Base-by-base conservation (phyloP, 2,329 filamentous ascomycete species). In the Fusarium praegraminearum region DNA sequence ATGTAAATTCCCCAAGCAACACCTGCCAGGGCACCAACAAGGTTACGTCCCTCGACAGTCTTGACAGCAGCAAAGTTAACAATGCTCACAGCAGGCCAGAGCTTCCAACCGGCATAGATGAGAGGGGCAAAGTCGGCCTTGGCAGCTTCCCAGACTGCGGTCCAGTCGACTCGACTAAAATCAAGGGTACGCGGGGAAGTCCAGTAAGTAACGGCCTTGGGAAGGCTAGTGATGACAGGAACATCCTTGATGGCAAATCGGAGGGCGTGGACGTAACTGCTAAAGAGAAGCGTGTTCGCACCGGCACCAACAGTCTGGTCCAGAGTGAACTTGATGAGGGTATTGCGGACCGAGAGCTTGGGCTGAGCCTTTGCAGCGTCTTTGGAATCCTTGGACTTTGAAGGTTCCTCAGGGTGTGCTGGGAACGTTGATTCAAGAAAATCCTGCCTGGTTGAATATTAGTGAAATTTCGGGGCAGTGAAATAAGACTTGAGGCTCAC, bases 391-490 rank as follows among this genome's bases (percentile, higher is more conserved):
- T 81, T 78, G 44, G 75, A 76, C 18, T 78, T 79, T 69, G 84
- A 82, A 80, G 59, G 26, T 60, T 72, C 46, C 18, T 54, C 77
- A 53, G 85, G 84, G 71, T 87, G 86, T 1, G 91, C 90, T 0
- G 94, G 94, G 76, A 93, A 97, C 5, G 83, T 80, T 8, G 86
- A 82, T 80, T 97, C 94, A 54, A 97, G 85, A 76, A 87, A 92
- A 41, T 88, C 86, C 84, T 97, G 94, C 87, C 87, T 89, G 70
- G 10, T 35, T 2, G 33, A n/a, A 22, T n/a, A 51, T 68, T 41
- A 77, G 57, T 62, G 35, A 28, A 33, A 54, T 36, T 22, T 51
- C 56, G 16, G 18, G 45, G 59, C 44, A 76, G 15, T n/a, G 56
- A 67, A 59, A 32, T 24, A 15, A 45, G 38, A 49, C 43, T n/a